A percentile compares a stretch with the other conserved stretches of the same genome.
These are phyloP conservation scores for Royoungia palumana DNA, from an alignment of 768 basidiomycete species.

Conservation along the genomic window DNA sequence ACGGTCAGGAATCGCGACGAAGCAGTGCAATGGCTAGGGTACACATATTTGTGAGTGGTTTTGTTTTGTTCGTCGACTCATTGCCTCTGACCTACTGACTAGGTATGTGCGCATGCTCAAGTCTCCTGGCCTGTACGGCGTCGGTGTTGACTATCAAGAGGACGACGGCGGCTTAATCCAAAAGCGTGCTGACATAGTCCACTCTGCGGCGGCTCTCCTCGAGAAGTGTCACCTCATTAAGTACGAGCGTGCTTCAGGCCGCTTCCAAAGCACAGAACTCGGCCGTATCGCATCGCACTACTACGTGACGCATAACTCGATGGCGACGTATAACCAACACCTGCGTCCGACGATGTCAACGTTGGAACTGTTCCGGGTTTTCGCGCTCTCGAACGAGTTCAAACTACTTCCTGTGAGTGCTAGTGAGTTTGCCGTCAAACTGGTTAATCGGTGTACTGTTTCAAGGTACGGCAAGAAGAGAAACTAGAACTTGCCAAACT, in stretches of 20 bases:
- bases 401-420: conserved; percentile 72
- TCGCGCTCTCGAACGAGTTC: conserved; percentile 94
- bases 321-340: conserved; percentile 96
- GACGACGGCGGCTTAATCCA: conserved; percentile 81
- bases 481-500: conserved; percentile 89
- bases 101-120: conserved; percentile 96
- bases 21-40: conserved; percentile 93
- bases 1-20: conserved; percentile 91
- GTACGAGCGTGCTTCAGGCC: conserved; percentile 84
- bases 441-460: neutral
- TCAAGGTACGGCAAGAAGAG: conserved; percentile 69
- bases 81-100: neutral
- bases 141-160: conserved; percentile 87
- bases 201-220: conserved; percentile 87
- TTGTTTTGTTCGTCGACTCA: neutral
- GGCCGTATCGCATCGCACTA: conserved; percentile 94
- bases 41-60: conserved; percentile 76
- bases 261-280: conserved; percentile 90
- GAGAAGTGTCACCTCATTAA: conserved; percentile 95
- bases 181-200: conserved; percentile 90
- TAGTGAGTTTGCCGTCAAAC: conserved; percentile 1
- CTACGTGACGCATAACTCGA: conserved; percentile 92
- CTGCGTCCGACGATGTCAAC: conserved; percentile 81
- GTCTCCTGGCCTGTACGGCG: conserved; percentile 81
- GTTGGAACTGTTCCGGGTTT: conserved; percentile 92